A percentile compares a stretch with the other conserved stretches of the same genome.
Evolutionary conservation across 1,284 basidiomycete genomes (phyloP).

Genomic region (Apiotrichum montevideense): DNA sequence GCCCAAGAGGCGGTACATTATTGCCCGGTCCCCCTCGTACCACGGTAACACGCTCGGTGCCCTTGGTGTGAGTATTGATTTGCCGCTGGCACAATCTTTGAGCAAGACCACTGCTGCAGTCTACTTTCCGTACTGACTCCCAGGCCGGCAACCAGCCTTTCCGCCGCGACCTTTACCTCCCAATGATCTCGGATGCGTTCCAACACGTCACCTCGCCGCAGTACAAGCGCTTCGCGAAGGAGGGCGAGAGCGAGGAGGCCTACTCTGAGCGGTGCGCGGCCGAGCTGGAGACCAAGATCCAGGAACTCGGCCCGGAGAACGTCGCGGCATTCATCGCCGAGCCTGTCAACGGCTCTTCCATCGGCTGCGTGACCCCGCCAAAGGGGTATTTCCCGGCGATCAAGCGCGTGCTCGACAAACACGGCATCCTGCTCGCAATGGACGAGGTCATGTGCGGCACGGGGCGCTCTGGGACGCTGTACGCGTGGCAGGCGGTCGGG

Average conservation of each 20-base stretch:
- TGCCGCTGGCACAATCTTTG: too few relatives aligned
- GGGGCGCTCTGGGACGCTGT: slow-evolving; percentile 66
- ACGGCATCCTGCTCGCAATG: slow-evolving; percentile 72
- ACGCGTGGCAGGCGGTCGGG: slow-evolving; percentile 53
- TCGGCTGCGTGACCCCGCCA: slow-evolving; percentile 51
- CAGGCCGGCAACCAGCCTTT: slow-evolving; percentile 22
- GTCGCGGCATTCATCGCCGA: slow-evolving; percentile 50
- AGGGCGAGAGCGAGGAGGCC: slow-evolving; percentile 62
- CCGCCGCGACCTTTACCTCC: slow-evolving; percentile 51
- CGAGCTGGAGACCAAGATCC: slow-evolving; percentile 77
- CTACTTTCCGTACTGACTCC: too few relatives aligned
- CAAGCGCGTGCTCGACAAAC: slow-evolving; percentile 74
- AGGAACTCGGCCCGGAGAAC: slow-evolving; percentile 69
- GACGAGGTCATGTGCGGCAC: slow-evolving; percentile 84
- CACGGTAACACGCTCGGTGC: slow-evolving; percentile 72
- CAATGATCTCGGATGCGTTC: slow-evolving; percentile 47
- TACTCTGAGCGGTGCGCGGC: slow-evolving; percentile 68
- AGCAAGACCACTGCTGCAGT: too few relatives aligned
- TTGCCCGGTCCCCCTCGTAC: slow-evolving; percentile 69
- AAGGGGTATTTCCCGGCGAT: slow-evolving; percentile 54
- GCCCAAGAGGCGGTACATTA: slow-evolving; percentile 64
- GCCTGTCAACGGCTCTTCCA: slow-evolving; percentile 63
- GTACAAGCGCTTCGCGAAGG: slow-evolving; percentile 62
- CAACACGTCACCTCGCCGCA: slow-evolving; percentile 57
- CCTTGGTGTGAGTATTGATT: slow-evolving; percentile 20